Base-by-base conservation (phyloP, 1,284 basidiomycete species). In the Puccinia polysora region DNA sequence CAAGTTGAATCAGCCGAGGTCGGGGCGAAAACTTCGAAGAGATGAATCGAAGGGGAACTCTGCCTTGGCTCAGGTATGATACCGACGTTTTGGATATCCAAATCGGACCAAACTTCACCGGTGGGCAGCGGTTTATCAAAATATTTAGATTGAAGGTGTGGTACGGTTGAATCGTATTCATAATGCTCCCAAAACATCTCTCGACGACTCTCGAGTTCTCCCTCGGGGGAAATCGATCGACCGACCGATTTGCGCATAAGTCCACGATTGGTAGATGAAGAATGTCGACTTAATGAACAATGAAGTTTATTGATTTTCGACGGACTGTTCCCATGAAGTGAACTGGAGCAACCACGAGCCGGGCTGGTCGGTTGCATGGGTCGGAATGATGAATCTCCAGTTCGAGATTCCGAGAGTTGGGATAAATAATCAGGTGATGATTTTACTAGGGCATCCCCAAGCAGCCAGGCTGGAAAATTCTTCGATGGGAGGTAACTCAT, bases 171-270 rank as follows among this genome's bases (percentile, higher is more conserved):
- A 25, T 60, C 36, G n/a, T 60, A 60, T 5, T 60, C 34, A 34
- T 38, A 60, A 3, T 34, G 58, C n/a, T 25, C 30, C 58, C 58
- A 60, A 60, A n/a, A 40, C 20, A 10, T 60, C 36, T 60, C 58
- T n/a, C 25, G 34, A 2, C 36, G 18, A n/a, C n/a, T 5, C 20
- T 60, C 58, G 15, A 10, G 25, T n/a, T 60, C 34, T 20, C 40
- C 58, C 10, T 45, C 40, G n/a, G n/a, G 10, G n/a, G 40, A 45
- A 10, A 45, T 10, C 40, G 40, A 45, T n/a, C n/a, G n/a, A n/a
- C n/a, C n/a, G n/a, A n/a, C n/a, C n/a, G n/a, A n/a, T n/a, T n/a
- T n/a, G n/a, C n/a, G n/a, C n/a, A n/a, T n/a, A n/a, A n/a, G n/a
- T n/a, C n/a, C n/a, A n/a, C n/a, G n/a, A 45, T 45, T n/a, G n/a